phyloP scores from a whole-genome alignment of 768 basidiomycete species.

The Fomitopsis serialis region DNA sequence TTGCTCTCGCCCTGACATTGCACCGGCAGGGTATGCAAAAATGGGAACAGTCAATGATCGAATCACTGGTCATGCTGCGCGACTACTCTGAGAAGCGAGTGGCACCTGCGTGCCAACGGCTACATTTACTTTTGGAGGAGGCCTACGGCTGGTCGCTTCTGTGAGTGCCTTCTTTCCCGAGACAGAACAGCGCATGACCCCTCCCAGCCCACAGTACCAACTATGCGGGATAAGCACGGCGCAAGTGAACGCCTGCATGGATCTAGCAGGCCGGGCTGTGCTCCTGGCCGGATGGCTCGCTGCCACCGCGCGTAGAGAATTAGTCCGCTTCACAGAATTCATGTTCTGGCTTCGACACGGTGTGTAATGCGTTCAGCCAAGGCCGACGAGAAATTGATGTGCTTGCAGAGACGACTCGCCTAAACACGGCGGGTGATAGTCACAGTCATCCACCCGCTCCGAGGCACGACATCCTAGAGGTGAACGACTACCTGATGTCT shows the following conservation, averaged over 20 bases:
- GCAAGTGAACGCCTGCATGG: slow-evolving; percentile 49
- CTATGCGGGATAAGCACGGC: slow-evolving; percentile 48
- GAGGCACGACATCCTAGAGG: slow-evolving; percentile 73
- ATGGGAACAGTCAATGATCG: slow-evolving; percentile 73
- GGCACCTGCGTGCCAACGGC: slow-evolving; percentile 69
- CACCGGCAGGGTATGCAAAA: slow-evolving; percentile 64
- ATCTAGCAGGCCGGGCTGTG: slow-evolving; percentile 50
- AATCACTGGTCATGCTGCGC: slow-evolving; percentile 66
- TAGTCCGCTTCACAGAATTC: slow-evolving; percentile 72
- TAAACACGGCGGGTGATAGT: slow-evolving; percentile 48
- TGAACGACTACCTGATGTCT: slow-evolving; percentile 71
- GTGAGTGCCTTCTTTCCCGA: slow-evolving; percentile 36
- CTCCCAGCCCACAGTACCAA: slow-evolving; percentile 31
- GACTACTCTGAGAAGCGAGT: slow-evolving; percentile 68
- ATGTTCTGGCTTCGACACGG: slow-evolving; percentile 74
- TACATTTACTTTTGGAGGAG: slow-evolving; percentile 74
- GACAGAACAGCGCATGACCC: slow-evolving; percentile 5
- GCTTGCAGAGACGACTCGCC: slow-evolving; percentile 40
- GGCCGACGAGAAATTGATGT: not conserved
- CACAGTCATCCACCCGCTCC: slow-evolving; percentile 33
- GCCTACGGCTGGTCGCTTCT: slow-evolving; percentile 71
- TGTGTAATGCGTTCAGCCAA: slow-evolving; percentile 27
- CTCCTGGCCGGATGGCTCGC: slow-evolving; percentile 67
- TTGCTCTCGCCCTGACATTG: not conserved
- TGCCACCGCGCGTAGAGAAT: slow-evolving; percentile 58